These are phyloP conservation scores for Triticum turgidum DNA, from an alignment of 176 grass and related monocot genomes.

Conservation along the genomic window DNA sequence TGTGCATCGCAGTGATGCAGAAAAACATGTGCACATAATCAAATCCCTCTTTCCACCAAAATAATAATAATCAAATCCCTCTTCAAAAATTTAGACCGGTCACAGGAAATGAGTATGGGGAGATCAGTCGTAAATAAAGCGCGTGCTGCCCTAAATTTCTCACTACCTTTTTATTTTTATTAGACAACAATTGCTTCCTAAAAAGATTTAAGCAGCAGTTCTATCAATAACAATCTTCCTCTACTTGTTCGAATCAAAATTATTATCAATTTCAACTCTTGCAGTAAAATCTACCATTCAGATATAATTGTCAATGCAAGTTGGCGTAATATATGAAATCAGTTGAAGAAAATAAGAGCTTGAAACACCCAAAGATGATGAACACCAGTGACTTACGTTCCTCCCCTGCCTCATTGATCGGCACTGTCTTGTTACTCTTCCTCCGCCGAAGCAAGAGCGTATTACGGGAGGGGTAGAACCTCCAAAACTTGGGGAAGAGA, in stretches of 20 bases:
- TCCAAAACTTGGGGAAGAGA: not conserved
- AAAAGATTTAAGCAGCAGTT: not conserved
- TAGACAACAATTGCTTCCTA: not conserved
- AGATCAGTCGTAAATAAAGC: not conserved
- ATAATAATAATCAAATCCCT: not conserved
- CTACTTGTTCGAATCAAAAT: not conserved
- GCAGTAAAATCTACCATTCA: not conserved
- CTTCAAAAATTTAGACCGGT: not conserved
- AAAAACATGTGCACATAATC: too few relatives aligned
- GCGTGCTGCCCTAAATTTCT: not conserved
- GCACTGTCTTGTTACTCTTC: not conserved
- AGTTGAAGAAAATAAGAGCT: not conserved
- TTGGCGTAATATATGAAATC: not conserved
- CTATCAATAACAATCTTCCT: not conserved
- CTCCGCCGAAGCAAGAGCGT: not conserved
- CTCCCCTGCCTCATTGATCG: not conserved
- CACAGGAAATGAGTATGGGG: not conserved
- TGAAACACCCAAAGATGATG: not conserved
- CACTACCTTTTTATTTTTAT: not conserved
- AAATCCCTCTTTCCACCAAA: too few relatives aligned
- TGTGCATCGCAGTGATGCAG: too few relatives aligned
- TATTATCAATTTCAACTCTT: not conserved
- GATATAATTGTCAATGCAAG: not conserved
- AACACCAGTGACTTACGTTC: not conserved
- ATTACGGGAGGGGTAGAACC: not conserved